A percentile compares a stretch with the other conserved stretches of the same genome.
Conservation (phyloP, 2,329 filamentous ascomycete species). For the Pestalotiopsis sp. region DNA sequence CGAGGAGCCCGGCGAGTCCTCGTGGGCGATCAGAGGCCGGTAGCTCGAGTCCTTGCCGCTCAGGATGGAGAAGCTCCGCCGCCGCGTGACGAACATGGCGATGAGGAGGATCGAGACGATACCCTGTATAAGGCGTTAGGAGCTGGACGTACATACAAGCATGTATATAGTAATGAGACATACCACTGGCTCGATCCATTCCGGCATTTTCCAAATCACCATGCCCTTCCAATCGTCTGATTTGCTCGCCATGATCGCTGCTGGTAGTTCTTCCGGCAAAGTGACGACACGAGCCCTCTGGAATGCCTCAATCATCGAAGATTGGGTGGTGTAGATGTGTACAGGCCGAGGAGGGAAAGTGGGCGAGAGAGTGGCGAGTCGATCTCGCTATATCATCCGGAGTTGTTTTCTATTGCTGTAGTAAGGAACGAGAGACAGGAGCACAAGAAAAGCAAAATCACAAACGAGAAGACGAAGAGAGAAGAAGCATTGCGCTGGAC, state of each 20-base stretch:
- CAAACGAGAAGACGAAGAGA: background rate
- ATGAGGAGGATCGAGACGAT: conserved; percentile 40
- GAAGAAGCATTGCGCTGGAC: background rate
- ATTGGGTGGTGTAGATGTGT: background rate
- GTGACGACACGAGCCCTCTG: background rate
- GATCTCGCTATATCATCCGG: background rate
- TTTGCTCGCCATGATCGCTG: conserved; percentile 1
- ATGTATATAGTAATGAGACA: conserved; percentile 10
- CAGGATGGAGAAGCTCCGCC: conserved; percentile 38
- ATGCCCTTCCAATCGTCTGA: conserved; percentile 3
- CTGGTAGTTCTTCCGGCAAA: background rate
- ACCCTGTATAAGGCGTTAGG: conserved; percentile 25
- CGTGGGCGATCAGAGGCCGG: conserved; percentile 21
- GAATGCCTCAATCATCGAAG: background rate
- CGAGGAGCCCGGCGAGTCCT: conserved; percentile 24
- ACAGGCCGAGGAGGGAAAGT: background rate
- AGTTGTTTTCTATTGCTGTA: background rate
- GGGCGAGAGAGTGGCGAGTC: background rate
- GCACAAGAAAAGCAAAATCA: background rate
- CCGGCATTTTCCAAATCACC: conserved; percentile 30
- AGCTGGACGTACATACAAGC: background rate
- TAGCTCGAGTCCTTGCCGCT: conserved; percentile 20
- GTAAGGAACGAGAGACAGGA: background rate
- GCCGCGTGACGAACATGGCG: conserved; percentile 40
- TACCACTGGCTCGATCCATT: conserved; percentile 38